Evolutionary conservation across 371 early-diverging fungal genomes (phyloP), one percentile per base, ranked within the genome.

Genomic region (Paraphysoderma sedebokerense): DNA sequence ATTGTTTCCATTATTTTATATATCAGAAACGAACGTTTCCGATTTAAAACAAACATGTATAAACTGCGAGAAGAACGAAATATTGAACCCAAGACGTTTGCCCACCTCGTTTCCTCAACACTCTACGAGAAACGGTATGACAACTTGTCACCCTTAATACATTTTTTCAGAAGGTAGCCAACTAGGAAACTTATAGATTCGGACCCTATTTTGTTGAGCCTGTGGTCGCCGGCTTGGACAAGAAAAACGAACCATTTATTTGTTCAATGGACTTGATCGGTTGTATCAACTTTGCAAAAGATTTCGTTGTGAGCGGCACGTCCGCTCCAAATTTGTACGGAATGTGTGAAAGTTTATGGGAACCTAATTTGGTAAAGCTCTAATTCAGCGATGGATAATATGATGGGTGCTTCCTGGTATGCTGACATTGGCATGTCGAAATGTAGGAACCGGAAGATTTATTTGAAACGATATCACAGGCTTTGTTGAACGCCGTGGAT

Each of bases 331-430:
- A 88, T 58, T 72, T 99, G 49, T 90, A 84, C 54, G 99, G 99
- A 53, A 88, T 96, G 77, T 90, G 95, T 66, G 99, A 99, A 68
- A 77, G 86, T 5, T 70, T 99, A 50, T 99, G 91, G 88, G 89
- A 92, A 61, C 92, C 95, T 34, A 80, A 92, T 65, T 74, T 98
- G 61, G 85, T 77, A 65, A 52, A 62, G 34, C 20, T 23, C 7
- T 17, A 13, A 45, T 26, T 26, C 29, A 13, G 47, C 8, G 23
- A 1, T 42, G 12, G 19, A 27, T 23, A 41, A 7, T 13, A 45
- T 19, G 17, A n/a, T 20, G n/a, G 46, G 20, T 45, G 9, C 26
- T 8, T 5, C 34, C 39, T 5, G 12, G 23, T 24, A 20, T 50
- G 23, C 22, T 22, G 26, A 37, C 24, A 12, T 28, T 1, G 12